phyloP scores from a whole-genome alignment of 805 yeast genomes.

The Nadsonia fulvescens region DNA sequence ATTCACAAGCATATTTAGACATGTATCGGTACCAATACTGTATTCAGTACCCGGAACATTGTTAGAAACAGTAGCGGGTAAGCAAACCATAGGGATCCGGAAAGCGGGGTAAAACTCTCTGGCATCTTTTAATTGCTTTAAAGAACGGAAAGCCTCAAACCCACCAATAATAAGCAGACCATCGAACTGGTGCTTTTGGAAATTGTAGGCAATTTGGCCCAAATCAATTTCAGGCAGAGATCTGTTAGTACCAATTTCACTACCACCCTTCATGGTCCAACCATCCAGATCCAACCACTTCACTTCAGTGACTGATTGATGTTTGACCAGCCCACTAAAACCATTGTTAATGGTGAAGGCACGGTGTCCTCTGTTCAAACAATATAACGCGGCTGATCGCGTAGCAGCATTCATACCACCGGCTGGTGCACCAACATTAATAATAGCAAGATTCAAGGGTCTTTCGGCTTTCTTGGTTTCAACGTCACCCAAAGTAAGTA shows the following conservation, averaged over 20 bases:
- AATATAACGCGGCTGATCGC: slow-evolving; percentile 75
- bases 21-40: slow-evolving; percentile 89
- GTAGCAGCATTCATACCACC: slow-evolving; percentile 91
- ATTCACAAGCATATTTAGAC: slow-evolving; percentile 74
- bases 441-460: slow-evolving; percentile 60
- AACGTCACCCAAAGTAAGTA: slow-evolving; percentile 50
- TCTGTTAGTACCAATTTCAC: slow-evolving; percentile 93
- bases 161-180: slow-evolving; percentile 91
- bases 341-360: slow-evolving; percentile 90
- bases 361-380: slow-evolving; percentile 76
- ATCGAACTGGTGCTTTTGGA: slow-evolving; percentile 74
- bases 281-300: slow-evolving; percentile 75
- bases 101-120: slow-evolving; percentile 72
- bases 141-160: slow-evolving; percentile 83
- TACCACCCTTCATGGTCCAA: slow-evolving; percentile 85
- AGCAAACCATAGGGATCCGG: slow-evolving; percentile 81
- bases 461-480: slow-evolving; percentile 33
- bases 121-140: slow-evolving; percentile 65
- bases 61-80: slow-evolving; percentile 93
- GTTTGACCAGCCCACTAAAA: slow-evolving; percentile 77
- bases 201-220: slow-evolving; percentile 83
- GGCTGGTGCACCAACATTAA: slow-evolving; percentile 94
- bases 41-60: slow-evolving; percentile 98
- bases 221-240: slow-evolving; percentile 64
- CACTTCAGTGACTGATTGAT: slow-evolving; percentile 46